Evolutionary conservation across 345 rosid species (phyloP).

Genomic region (Brassica rapa): DNA sequence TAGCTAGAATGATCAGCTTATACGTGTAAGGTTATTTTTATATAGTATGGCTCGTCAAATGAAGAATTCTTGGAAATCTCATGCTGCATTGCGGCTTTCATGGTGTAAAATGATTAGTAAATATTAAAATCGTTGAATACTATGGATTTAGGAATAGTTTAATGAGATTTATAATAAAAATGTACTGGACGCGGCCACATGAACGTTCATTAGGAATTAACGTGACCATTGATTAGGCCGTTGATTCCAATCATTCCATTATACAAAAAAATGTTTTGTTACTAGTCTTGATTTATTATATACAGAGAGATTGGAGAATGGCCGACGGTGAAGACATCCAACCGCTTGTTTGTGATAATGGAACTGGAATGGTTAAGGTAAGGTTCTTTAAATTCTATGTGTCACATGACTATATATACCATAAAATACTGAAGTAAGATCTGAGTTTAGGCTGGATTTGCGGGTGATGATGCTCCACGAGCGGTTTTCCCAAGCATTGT

Average conservation of each 20-base stretch:
- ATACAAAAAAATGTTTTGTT: background rate
- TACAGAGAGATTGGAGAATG: slow-evolving; percentile 19
- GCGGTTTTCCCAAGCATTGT: slow-evolving; percentile 72
- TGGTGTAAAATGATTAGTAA: background rate
- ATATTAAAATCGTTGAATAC: background rate
- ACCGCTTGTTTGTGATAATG: slow-evolving; percentile 39
- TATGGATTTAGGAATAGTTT: background rate
- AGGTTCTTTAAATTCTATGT: slow-evolving; percentile 11
- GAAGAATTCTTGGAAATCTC: background rate
- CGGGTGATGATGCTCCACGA: slow-evolving; percentile 72
- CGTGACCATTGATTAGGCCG: background rate
- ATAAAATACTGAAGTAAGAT: background rate
- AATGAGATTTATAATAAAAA: background rate
- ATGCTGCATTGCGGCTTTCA: background rate
- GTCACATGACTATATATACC: background rate
- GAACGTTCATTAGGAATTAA: background rate
- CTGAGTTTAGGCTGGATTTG: slow-evolving; percentile 59
- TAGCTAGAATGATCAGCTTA: background rate
- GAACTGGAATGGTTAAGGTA: slow-evolving; percentile 41
- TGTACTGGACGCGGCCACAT: background rate
- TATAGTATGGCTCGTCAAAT: background rate
- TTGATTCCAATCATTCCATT: background rate
- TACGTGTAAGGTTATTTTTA: background rate
- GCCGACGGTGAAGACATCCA: slow-evolving; percentile 31
- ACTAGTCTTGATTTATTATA: slow-evolving; percentile 7